phyloP scores from a whole-genome alignment of 139 green algal genomes.

The Ulvella scutata region DNA sequence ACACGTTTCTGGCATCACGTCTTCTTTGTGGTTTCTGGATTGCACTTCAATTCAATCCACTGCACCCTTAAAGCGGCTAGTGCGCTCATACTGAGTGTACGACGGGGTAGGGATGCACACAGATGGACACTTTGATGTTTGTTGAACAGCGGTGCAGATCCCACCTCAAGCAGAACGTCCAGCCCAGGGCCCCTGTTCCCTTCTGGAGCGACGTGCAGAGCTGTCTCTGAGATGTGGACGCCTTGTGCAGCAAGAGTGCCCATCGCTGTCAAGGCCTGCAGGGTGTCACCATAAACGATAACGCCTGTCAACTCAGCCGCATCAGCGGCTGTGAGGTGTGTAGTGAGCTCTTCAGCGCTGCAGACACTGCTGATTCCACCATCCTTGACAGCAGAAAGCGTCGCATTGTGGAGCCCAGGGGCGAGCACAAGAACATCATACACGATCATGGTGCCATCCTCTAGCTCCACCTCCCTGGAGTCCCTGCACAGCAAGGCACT shows the following conservation, averaged over 20 bases:
- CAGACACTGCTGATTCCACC: not conserved
- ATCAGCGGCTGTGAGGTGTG: not conserved
- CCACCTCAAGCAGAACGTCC: not conserved
- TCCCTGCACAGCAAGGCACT: not conserved
- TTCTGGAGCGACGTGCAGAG: not conserved
- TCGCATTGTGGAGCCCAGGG: not conserved
- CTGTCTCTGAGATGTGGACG: not conserved
- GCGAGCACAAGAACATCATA: not conserved
- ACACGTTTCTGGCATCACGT: no score
- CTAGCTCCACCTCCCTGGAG: not conserved
- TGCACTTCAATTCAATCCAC: no score
- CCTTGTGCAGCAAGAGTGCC: not conserved
- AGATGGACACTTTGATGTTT: no score
- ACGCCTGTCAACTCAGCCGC: not conserved
- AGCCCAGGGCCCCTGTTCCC: not conserved
- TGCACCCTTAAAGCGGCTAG: no score
- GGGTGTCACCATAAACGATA: not conserved
- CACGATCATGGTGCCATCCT: not conserved
- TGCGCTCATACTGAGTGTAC: no score
- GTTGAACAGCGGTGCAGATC: no score
- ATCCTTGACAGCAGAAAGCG: not conserved
- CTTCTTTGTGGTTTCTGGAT: no score
- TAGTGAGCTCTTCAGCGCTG: not conserved
- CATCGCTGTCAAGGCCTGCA: not conserved
- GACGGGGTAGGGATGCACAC: no score